Evolutionary conservation across 768 basidiomycete species (phyloP), one percentile per base, ranked within the genome.

Genomic region (Mycena indigotica): DNA sequence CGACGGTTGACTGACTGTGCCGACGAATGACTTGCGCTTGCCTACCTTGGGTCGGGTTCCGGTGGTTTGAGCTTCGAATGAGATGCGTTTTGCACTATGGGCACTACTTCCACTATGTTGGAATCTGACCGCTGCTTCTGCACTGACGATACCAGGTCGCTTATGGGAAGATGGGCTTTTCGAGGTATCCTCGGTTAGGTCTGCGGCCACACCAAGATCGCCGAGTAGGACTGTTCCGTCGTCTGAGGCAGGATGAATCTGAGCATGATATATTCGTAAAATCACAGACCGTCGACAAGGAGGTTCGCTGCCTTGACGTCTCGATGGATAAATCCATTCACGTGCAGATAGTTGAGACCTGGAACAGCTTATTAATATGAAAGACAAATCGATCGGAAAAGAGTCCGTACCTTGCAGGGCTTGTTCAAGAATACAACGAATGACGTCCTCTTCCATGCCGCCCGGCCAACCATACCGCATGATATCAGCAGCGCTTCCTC

Each of bases 251-350:
- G 40, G 39, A n/a, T n/a, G n/a, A n/a, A n/a, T n/a, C n/a, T n/a
- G n/a, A n/a, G n/a, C n/a, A n/a, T n/a, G n/a, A n/a, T n/a, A 28
- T 24, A 30, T 62, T 25, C 24, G 8, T 29, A 52, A 28, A 45
- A 25, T 57, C 56, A 5, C 53, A 10, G 49, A 58, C 57, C 57
- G 64, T 95, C 93, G 52, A 96, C 84, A 49, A 98, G 86, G 10
- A 98, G 79, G 68, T 98, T 98, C 13, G 93, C 95, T 3, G 93
- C 93, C 73, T 98, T 98, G 66, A 98, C 72, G 67, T 98, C 95
- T 25, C 95, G 85, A 69, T 98, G 92, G n/a, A 93, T 89, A 69
- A 93, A 90, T 0, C 90, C 91, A 60, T 94, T 95, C 53, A 83
- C 79, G 66, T 95, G 93, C n/a, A 94, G 81, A 63, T 94, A 93